A percentile compares a stretch with the other conserved stretches of the same genome.
Evolutionary conservation across 495 filamentous ascomycete genomes (phyloP).

Genomic region (Hypomontagnella monticulosa): DNA sequence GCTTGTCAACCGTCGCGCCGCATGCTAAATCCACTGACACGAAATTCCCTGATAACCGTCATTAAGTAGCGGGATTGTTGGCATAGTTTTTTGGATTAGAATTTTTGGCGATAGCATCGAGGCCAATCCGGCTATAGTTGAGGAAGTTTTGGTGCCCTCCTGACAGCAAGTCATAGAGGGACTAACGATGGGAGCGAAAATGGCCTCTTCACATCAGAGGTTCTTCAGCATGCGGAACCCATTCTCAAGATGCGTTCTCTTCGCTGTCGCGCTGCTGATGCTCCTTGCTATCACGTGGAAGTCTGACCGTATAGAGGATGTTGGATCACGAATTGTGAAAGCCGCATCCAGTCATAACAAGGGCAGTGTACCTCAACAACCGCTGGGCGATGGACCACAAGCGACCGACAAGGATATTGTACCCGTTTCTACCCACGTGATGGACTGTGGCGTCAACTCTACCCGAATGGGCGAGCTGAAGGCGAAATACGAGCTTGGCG

Average conservation of each 20-base stretch:
- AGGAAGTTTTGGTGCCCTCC: conserved; percentile 25
- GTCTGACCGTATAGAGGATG: conserved; percentile 51
- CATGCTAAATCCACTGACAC: conserved; percentile 37
- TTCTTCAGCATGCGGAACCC: conserved; percentile 58
- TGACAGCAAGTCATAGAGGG: conserved; percentile 33
- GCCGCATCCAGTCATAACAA: conserved; percentile 49
- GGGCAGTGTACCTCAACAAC: conserved; percentile 45
- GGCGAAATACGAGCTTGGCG: conserved; percentile 55
- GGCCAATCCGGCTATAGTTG: conserved; percentile 14
- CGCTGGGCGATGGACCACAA: conserved; percentile 37
- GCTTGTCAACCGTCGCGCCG: conserved; percentile 39
- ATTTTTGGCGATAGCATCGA: not conserved
- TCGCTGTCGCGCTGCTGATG: conserved; percentile 49
- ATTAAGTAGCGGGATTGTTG: conserved; percentile 33
- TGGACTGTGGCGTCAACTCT: conserved; percentile 59
- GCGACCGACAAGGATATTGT: conserved; percentile 34
- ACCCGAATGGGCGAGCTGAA: conserved; percentile 53
- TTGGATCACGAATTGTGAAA: conserved; percentile 50
- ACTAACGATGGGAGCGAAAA: conserved; percentile 50
- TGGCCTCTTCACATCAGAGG: conserved; percentile 49
- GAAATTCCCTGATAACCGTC: conserved; percentile 39
- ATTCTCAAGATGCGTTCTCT: conserved; percentile 50
- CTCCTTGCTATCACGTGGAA: conserved; percentile 49
- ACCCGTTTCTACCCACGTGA: conserved; percentile 37
- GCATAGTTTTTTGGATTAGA: conserved; percentile 13